These are phyloP conservation scores for Cladosporium sp. DNA, from an alignment of 2,329 filamentous ascomycete genomes.

Conservation along the genomic window DNA sequence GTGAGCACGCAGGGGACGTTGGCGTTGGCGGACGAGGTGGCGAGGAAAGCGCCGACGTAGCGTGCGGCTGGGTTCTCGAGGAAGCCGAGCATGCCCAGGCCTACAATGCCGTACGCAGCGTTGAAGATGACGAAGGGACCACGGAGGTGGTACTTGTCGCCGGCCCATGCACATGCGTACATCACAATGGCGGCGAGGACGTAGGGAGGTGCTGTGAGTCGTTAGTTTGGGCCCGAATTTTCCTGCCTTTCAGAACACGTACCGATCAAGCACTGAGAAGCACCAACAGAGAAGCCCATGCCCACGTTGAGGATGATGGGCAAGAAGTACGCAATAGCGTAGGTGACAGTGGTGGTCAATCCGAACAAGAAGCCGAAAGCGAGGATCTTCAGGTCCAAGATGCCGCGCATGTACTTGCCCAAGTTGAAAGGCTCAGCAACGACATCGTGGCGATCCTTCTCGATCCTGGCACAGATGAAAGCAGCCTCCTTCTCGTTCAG, in stretches of 20 bases:
- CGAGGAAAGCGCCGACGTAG: conserved; percentile 43
- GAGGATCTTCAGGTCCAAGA: conserved; percentile 57
- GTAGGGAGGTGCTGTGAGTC: conserved; percentile 35
- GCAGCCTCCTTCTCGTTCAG: conserved; percentile 49
- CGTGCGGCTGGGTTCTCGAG: conserved; percentile 31
- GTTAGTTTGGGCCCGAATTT: background rate
- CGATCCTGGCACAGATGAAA: conserved; percentile 54
- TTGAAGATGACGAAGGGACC: conserved; percentile 41
- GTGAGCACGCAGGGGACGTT: conserved; percentile 75
- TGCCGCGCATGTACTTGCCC: conserved; percentile 37
- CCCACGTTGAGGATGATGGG: conserved; percentile 42
- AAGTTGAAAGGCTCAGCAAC: conserved; percentile 51
- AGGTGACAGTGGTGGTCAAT: conserved; percentile 59
- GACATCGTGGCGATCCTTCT: conserved; percentile 57
- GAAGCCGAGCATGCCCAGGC: conserved; percentile 40
- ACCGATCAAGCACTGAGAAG: conserved; percentile 37
- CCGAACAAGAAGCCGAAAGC: conserved; percentile 57
- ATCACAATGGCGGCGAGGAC: conserved; percentile 41
- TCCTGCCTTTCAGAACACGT: background rate
- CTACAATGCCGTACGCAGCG: conserved; percentile 37
- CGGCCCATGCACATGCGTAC: conserved; percentile 34
- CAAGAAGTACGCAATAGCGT: conserved; percentile 41
- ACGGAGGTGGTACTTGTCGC: conserved; percentile 40
- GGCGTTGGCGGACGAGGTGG: conserved; percentile 42
- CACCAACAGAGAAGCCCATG: conserved; percentile 38